Conservation (phyloP, 352 stramenopile species). For the Pythium monospermum region DNA sequence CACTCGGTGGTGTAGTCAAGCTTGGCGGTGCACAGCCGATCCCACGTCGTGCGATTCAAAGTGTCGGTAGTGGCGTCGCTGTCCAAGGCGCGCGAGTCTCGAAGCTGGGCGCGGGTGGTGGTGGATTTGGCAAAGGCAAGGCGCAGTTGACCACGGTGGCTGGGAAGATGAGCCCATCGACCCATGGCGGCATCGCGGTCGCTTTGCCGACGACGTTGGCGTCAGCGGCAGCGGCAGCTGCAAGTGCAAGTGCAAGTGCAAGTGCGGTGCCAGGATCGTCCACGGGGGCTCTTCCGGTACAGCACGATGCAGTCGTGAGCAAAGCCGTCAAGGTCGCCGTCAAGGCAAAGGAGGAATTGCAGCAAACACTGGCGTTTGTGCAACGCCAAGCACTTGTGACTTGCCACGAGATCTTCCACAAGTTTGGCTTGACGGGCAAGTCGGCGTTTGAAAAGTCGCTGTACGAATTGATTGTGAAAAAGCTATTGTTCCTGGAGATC, state of each 20-base stretch:
- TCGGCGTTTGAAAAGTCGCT: slow-evolving; percentile 75
- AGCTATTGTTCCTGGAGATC: slow-evolving; percentile 81
- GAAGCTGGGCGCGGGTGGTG: slow-evolving; percentile 21
- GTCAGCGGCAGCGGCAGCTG: background rate
- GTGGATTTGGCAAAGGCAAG: slow-evolving; percentile 30
- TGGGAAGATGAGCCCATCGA: slow-evolving; percentile 17
- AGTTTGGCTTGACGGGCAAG: slow-evolving; percentile 56
- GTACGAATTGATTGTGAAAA: slow-evolving; percentile 77
- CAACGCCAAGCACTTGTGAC: slow-evolving; percentile 67
- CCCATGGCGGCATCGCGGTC: background rate
- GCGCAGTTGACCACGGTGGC: slow-evolving; percentile 18
- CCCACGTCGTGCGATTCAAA: slow-evolving; percentile 36
- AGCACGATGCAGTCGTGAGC: slow-evolving; percentile 19
- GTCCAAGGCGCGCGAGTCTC: slow-evolving; percentile 7
- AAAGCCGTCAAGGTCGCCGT: slow-evolving; percentile 67
- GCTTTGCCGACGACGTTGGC: background rate
- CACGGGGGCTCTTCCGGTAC: background rate
- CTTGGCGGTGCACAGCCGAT: slow-evolving; percentile 44
- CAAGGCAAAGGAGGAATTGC: slow-evolving; percentile 75
- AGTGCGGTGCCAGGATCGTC: background rate
- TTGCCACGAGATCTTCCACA: slow-evolving; percentile 66
- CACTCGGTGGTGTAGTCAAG: slow-evolving; percentile 10
- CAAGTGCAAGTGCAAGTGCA: background rate
- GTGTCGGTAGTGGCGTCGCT: slow-evolving; percentile 9
- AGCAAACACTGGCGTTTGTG: slow-evolving; percentile 69